Base-by-base conservation (phyloP, 2,329 filamentous ascomycete genomes). In the Lecanicillium sp. region DNA sequence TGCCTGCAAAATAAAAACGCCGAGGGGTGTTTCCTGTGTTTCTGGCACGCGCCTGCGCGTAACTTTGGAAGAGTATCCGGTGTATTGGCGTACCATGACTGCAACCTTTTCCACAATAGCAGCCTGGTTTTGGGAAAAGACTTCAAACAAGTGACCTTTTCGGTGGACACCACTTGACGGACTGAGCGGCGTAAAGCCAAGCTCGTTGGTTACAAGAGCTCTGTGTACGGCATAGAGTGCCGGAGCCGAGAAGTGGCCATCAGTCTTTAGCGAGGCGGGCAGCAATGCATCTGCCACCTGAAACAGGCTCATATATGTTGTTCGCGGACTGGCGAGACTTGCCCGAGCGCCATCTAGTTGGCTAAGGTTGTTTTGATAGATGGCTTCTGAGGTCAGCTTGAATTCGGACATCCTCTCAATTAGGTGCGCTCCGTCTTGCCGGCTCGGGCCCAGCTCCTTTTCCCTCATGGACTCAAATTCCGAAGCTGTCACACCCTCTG, bases 181-280 rank as follows among this genome's bases (percentile, higher is more conserved):
- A 58, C 68, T 56, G 54, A 73, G 45, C 3, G 70, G 64, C 3
- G 68, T 67, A 51, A 88, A 85, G 16, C 51, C 74, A 38, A 78
- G 66, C 8, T 80, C 76, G 43, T 79, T 71, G 29, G 70, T 65
- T 17, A 70, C 56, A 7, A 90, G 54, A 8, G 80, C 72, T 40
- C 74, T 74, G 47, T 87, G 80, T 6, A 88, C 76, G 4, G 85
- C 83, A 50, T 86, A 84, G 5, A 87, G 58, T 8, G 71, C 68
- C 19, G 67, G 51, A 1, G 68, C 46, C 1, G 68, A 59, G 38
- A 70, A 70, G 9, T 56, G 59, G 2, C 55, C 57, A 16, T 56
- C 53, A 2, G 46, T 43, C 42, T 60, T 64, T 29, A 60, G 49
- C 9, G 55, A 49, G 8, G 51, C 43, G 3, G 62, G 58, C 9